Percentiles rank a stretch among this genome's conserved stretches.
phyloP scores from a whole-genome alignment of 805 yeast species.

The Lipomyces yamadae region DNA sequence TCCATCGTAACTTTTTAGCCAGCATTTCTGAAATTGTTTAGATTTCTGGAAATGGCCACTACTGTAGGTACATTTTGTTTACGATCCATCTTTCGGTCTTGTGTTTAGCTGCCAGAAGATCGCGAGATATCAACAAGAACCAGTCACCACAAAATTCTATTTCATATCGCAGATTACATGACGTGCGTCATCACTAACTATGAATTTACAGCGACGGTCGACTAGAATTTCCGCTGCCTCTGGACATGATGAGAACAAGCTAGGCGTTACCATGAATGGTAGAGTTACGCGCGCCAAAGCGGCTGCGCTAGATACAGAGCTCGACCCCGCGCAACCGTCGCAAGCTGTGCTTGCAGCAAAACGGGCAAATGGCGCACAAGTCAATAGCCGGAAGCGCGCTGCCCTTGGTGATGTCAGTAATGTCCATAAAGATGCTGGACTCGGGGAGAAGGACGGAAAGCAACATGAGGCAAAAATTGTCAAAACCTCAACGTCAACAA shows the following conservation, averaged over 20 bases:
- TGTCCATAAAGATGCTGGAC: slow-evolving; percentile 37
- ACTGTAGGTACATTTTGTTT: slow-evolving; percentile 18
- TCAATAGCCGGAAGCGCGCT: slow-evolving; percentile 42
- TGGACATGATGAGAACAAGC: slow-evolving; percentile 34
- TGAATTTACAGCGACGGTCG: slow-evolving; percentile 31
- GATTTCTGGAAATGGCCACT: slow-evolving; percentile 19
- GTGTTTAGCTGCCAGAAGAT: neutral
- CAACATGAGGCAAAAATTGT: slow-evolving; percentile 27
- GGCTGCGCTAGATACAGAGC: slow-evolving; percentile 18
- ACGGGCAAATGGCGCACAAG: slow-evolving; percentile 14
- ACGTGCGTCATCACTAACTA: neutral
- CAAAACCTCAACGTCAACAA: slow-evolving; percentile 26
- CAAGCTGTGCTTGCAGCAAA: slow-evolving; percentile 20
- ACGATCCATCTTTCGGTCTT: neutral
- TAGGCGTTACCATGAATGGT: slow-evolving; percentile 17
- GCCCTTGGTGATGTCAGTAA: slow-evolving; percentile 47
- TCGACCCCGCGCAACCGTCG: neutral
- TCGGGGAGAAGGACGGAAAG: slow-evolving; percentile 22
- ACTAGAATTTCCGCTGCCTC: slow-evolving; percentile 31
- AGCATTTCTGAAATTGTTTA: neutral
- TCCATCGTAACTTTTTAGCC: neutral
- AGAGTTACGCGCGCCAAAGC: slow-evolving; percentile 38
- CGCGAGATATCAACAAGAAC: neutral
- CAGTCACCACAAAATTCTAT: neutral
- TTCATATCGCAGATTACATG: neutral